These are phyloP conservation scores for Exserohilum turcica DNA, from an alignment of 2,329 filamentous ascomycete species.

Conservation along the genomic window DNA sequence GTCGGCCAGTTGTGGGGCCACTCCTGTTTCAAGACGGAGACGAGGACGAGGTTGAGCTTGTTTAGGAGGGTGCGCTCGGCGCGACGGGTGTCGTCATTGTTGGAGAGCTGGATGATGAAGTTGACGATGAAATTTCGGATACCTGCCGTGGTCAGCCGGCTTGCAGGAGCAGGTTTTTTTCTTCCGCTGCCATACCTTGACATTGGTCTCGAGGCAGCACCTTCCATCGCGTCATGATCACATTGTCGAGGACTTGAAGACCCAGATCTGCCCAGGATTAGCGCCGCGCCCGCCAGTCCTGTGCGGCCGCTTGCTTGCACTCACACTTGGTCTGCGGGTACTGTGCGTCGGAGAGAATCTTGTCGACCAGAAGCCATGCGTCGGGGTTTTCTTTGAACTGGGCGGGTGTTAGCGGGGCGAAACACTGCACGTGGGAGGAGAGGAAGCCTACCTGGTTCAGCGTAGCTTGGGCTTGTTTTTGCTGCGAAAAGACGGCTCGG, in stretches of 20 bases:
- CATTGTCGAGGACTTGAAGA: constrained; percentile 94
- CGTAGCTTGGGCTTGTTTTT: constrained; percentile 93
- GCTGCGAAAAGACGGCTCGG: constrained; percentile 60
- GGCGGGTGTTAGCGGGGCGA: constrained; percentile 25
- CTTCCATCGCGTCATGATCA: constrained; percentile 99
- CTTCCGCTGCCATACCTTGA: constrained; percentile 67
- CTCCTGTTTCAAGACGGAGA: constrained; percentile 98
- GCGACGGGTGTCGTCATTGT: constrained; percentile 84
- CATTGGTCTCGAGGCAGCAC: constrained; percentile 95
- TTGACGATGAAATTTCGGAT: constrained; percentile 99
- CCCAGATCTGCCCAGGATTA: constrained; percentile 72
- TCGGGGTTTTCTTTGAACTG: constrained; percentile 99
- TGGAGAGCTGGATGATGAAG: constrained; percentile 94
- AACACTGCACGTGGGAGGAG: constrained; percentile 8
- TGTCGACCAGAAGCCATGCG: constrained; percentile 95
- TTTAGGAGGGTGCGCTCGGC: constrained; percentile 88
- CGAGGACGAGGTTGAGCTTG: constrained; percentile 96
- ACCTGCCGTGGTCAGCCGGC: constrained; percentile 58
- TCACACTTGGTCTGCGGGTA: constrained; percentile 96
- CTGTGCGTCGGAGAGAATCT: constrained; percentile 90
- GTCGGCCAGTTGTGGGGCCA: constrained; percentile 99
- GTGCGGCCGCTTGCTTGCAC: constrained; percentile 36
- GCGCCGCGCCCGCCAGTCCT: constrained; percentile 26
- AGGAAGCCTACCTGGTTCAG: constrained; percentile 78
- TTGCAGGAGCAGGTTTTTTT: not conserved